Evolutionary conservation across 768 basidiomycete genomes (phyloP).

Genomic region (Gymnopilus dilepis): DNA sequence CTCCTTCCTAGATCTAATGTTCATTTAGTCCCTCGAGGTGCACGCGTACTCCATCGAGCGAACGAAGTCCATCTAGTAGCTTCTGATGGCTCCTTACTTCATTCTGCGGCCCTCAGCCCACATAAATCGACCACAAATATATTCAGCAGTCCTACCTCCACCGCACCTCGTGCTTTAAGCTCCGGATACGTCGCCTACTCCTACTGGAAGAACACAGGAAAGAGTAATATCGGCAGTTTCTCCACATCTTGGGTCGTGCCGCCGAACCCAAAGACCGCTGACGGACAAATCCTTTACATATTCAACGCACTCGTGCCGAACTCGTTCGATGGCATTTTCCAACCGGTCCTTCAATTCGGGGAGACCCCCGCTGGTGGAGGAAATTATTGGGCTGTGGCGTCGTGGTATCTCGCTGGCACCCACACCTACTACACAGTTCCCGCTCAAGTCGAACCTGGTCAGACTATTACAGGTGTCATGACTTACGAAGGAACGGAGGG

Average conservation of each 20-base stretch:
- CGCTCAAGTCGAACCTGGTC: constrained; percentile 16
- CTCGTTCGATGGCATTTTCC: constrained; percentile 26
- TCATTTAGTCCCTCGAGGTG: constrained; percentile 23
- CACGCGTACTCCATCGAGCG: constrained; percentile 18
- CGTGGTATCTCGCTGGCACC: constrained; percentile 25
- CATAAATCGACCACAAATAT: constrained; percentile 10
- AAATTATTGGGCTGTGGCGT: constrained; percentile 28
- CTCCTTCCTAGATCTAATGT: constrained; percentile 16
- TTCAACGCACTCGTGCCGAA: constrained; percentile 26
- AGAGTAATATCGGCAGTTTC: constrained; percentile 21
- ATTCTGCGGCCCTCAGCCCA: constrained; percentile 10
- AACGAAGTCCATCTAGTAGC: constrained; percentile 20
- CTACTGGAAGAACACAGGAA: constrained; percentile 23
- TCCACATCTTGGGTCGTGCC: constrained; percentile 28
- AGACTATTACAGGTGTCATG: constrained; percentile 18
- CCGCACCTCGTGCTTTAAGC: constrained; percentile 11
- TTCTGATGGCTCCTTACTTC: constrained; percentile 21
- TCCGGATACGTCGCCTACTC: constrained; percentile 22
- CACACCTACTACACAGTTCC: constrained; percentile 19
- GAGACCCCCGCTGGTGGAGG: constrained; percentile 28
- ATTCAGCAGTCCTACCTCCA: not conserved
- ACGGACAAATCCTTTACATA: constrained; percentile 29
- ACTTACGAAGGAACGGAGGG: constrained; percentile 8
- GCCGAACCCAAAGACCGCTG: constrained; percentile 18
- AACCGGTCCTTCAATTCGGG: constrained; percentile 31